Evolutionary conservation across 768 basidiomycete genomes (phyloP), one percentile per base, ranked within the genome.

Genomic region (Gymnopilus dilepis): DNA sequence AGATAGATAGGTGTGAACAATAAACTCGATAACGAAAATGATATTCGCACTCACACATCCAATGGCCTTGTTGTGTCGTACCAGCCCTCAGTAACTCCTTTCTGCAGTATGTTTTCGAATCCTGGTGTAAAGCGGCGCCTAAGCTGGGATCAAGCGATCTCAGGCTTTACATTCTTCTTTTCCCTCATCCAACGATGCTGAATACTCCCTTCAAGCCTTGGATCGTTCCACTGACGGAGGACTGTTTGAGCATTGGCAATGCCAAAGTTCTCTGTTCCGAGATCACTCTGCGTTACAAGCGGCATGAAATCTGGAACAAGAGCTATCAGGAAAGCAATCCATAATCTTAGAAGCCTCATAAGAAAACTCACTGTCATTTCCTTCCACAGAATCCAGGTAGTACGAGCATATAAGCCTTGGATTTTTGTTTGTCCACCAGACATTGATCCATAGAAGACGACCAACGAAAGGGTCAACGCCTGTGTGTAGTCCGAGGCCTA

Each of bases 171-270:
- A 60, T 82, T 82, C 3, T 69, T 70, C 33, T 76, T 72, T 0
- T 51, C 34, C 0, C 62, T 59, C 69, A 72, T 76, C 67, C 74
- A 80, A 0, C 70, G 55, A 58, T 81, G 78, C 40, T 80, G 79
- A 0, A 79, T 56, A 1, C 72, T 77, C 0, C 69, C 75, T 22
- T 26, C 22, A 6, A 62, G 51, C 24, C 30, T 5, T 55, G 1
- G 74, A 73, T 80, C 82, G 81, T 8, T 61, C 31, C 19, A 42
- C 72, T 81, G 81, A 0, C 74, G 71, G 0, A 80, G 66, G 1
- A 65, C 33, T 0, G 81, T 80, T 4, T 82, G 80, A 0, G 64
- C 71, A 64, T 82, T 81, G 1, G 80, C 81, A 37, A 81, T 69
- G 2, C 75, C 73, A 65, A 71, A 74, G 58, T 82, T 83, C 60